Percentiles rank a stretch among this genome's conserved stretches.
phyloP scores from a whole-genome alignment of 371 early-diverging fungal genomes.

The Lichtheimia corymbifera region DNA sequence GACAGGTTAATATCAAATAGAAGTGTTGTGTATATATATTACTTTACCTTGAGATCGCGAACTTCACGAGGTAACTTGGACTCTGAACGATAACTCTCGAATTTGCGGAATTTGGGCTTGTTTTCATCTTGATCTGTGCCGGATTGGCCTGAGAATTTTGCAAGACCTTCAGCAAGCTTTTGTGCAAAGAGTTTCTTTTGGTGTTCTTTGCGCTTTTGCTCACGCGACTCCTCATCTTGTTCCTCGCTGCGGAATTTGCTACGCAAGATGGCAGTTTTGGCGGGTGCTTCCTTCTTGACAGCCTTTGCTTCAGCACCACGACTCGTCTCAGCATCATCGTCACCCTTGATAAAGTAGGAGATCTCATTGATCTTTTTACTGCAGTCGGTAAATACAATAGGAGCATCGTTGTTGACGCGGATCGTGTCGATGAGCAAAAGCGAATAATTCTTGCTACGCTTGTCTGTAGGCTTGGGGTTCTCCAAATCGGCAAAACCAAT shows the following conservation, averaged over 20 bases:
- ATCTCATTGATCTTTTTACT: constrained; percentile 76
- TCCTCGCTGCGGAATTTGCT: constrained; percentile 89
- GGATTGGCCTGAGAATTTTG: constrained; percentile 69
- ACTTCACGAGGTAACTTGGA: constrained; percentile 80
- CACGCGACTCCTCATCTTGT: constrained; percentile 77
- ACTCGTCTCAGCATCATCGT: constrained; percentile 46
- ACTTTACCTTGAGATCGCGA: constrained; percentile 55
- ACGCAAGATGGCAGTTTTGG: constrained; percentile 80
- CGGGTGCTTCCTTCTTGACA: constrained; percentile 27
- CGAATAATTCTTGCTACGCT: constrained; percentile 74
- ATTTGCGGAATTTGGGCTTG: constrained; percentile 77
- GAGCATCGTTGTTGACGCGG: constrained; percentile 62
- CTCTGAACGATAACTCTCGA: constrained; percentile 94
- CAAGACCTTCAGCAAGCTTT: constrained; percentile 78
- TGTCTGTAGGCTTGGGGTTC: constrained; percentile 71
- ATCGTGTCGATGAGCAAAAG: constrained; percentile 85
- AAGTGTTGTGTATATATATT: neutral
- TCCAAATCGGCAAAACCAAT: constrained; percentile 87
- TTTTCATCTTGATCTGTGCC: constrained; percentile 66
- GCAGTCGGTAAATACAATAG: constrained; percentile 70
- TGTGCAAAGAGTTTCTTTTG: constrained; percentile 83
- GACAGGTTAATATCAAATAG: no score
- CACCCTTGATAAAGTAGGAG: constrained; percentile 76
- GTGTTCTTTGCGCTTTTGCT: constrained; percentile 81
- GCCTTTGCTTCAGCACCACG: constrained; percentile 29